phyloP scores from a whole-genome alignment of 1,139 yeast species.

The Suhomyces bolitotheri region DNA sequence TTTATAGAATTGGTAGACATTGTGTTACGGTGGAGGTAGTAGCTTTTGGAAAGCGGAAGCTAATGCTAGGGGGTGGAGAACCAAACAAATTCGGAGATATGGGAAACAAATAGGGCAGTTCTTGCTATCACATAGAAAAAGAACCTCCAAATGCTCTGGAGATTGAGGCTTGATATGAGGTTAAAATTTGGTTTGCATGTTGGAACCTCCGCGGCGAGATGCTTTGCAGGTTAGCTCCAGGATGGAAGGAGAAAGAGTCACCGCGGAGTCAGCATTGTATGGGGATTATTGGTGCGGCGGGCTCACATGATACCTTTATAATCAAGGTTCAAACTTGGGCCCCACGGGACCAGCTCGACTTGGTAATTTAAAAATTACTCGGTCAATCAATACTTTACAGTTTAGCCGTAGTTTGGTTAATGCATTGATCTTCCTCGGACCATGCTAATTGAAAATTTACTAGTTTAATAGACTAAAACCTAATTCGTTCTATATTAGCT shows the following conservation, averaged over 20 bases:
- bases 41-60: background rate
- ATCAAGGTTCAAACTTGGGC: too few relatives aligned
- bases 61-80: conserved; percentile 4
- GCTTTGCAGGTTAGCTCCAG: conserved; percentile 6
- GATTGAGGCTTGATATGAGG: conserved; percentile 2
- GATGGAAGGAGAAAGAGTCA: background rate
- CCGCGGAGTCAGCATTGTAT: too few relatives aligned
- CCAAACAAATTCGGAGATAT: conserved; percentile 2
- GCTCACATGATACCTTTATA: too few relatives aligned
- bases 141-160: background rate
- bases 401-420: too few relatives aligned
- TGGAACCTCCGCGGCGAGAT: conserved; percentile 1
- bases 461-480: too few relatives aligned
- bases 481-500: too few relatives aligned
- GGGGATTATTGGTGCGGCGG: too few relatives aligned
- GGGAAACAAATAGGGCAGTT: conserved; percentile 1
- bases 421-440: too few relatives aligned
- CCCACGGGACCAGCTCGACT: too few relatives aligned
- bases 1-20: conserved; percentile 67
- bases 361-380: too few relatives aligned
- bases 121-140: conserved; percentile 10
- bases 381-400: too few relatives aligned
- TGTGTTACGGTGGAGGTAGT: background rate
- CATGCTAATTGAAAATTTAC: too few relatives aligned
- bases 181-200: conserved; percentile 11